Evolutionary conservation across 139 green algal genomes (phyloP).

Genomic region (Desmodesmus armatus): DNA sequence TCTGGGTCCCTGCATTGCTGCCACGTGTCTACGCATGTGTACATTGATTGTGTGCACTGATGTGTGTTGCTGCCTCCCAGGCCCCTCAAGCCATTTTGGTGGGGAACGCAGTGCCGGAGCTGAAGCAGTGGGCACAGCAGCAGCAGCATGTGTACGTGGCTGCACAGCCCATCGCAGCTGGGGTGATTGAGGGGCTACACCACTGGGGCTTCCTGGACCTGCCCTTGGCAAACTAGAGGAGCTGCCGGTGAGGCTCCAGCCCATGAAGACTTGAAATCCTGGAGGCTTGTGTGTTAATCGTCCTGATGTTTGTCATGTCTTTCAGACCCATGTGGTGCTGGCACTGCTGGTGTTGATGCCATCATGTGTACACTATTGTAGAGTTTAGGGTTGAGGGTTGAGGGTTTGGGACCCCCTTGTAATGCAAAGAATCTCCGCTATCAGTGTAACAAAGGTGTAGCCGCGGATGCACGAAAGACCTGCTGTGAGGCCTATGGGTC

Average conservation of each 20-base stretch:
- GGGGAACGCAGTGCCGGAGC: conserved; percentile 15
- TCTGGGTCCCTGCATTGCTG: neutral
- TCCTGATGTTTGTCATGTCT: neutral
- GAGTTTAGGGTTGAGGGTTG: no score
- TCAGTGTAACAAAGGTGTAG: neutral
- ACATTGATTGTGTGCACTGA: neutral
- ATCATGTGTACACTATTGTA: neutral
- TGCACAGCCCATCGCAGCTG: conserved; percentile 15
- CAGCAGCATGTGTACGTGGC: conserved; percentile 19
- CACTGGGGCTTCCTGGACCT: conserved; percentile 7
- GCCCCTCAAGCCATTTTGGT: conserved; percentile 8
- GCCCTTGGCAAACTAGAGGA: neutral
- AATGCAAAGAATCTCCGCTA: no score
- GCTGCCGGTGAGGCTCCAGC: neutral
- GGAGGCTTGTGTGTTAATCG: neutral
- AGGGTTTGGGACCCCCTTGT: no score
- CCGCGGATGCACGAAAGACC: neutral
- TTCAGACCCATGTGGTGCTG: neutral
- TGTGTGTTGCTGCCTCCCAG: neutral
- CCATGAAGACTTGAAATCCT: neutral
- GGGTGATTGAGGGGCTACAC: conserved; percentile 24
- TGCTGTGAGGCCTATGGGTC: neutral
- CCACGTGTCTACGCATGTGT: neutral
- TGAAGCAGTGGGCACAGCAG: conserved; percentile 32
- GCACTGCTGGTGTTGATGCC: neutral